Conservation (phyloP, 2,329 filamentous ascomycete species). For the Cladorrhinum sp. region DNA sequence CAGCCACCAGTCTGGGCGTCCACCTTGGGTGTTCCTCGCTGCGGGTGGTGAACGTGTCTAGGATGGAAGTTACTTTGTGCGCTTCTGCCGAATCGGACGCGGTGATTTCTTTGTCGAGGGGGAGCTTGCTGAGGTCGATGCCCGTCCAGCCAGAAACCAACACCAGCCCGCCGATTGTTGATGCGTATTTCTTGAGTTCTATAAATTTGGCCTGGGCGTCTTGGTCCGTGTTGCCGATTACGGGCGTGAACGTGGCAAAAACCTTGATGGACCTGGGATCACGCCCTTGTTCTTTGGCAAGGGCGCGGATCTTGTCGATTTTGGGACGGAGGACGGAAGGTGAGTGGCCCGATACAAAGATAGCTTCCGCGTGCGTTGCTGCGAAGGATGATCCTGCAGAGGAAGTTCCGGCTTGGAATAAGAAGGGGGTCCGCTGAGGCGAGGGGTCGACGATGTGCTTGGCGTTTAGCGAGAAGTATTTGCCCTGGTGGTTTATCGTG, state of each 20-base stretch:
- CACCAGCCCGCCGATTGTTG: constrained; percentile 46
- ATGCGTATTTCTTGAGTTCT: constrained; percentile 46
- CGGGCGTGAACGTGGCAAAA: constrained; percentile 43
- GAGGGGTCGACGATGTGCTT: constrained; percentile 45
- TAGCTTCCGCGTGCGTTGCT: constrained; percentile 51
- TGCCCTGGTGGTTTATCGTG: constrained; percentile 52
- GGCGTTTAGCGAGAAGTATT: constrained; percentile 41
- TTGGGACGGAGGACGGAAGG: constrained; percentile 45
- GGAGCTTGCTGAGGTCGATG: constrained; percentile 51
- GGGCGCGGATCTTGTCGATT: constrained; percentile 46
- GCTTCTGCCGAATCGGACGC: constrained; percentile 49
- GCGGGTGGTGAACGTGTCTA: constrained; percentile 42
- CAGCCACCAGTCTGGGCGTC: constrained; percentile 44
- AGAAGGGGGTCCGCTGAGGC: constrained; percentile 48
- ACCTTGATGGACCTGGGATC: constrained; percentile 51
- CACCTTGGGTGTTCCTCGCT: constrained; percentile 44
- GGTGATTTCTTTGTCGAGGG: constrained; percentile 51
- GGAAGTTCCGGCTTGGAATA: constrained; percentile 54
- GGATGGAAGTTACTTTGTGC: constrained; percentile 41
- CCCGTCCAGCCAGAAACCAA: constrained; percentile 53
- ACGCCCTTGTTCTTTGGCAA: constrained; percentile 44
- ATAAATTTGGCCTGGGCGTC: constrained; percentile 46
- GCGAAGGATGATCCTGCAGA: constrained; percentile 51
- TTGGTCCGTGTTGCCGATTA: constrained; percentile 42
- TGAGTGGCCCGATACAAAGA: constrained; percentile 51